phyloP scores from a whole-genome alignment of 2,329 filamentous ascomycete species.

The Nannizziopsis barbatae region DNA sequence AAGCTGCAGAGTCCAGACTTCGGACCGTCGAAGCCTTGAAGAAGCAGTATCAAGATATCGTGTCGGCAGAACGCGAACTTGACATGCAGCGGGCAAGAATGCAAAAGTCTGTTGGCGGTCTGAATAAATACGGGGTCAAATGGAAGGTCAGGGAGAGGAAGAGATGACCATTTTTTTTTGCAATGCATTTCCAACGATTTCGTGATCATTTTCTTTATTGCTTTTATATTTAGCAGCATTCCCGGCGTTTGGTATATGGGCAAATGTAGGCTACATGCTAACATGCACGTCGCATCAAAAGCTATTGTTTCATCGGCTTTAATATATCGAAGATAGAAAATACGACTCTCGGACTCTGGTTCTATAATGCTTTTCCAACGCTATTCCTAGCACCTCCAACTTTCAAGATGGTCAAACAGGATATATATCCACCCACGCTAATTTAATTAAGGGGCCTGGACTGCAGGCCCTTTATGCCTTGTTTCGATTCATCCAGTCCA shows the following conservation, averaged over 20 bases:
- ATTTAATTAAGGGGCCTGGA: background rate
- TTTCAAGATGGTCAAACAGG: background rate
- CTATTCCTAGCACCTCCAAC: no score
- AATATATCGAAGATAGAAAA: no score
- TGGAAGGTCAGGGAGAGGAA: conserved; percentile 55
- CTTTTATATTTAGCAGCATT: background rate
- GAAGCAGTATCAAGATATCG: conserved; percentile 45
- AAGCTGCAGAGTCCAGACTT: conserved; percentile 38
- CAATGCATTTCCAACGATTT: background rate
- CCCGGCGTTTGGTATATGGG: conserved; percentile 2
- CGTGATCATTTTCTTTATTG: conserved; percentile 1
- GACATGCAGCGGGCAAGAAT: conserved; percentile 52
- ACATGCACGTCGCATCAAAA: no score
- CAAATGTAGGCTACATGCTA: background rate
- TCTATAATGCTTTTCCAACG: no score
- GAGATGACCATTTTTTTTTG: conserved; percentile 29
- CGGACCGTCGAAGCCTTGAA: conserved; percentile 43
- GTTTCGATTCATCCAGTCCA: conserved; percentile 13
- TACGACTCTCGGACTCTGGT: no score
- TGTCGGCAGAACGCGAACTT: conserved; percentile 45
- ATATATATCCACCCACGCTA: background rate
- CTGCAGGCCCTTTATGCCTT: background rate
- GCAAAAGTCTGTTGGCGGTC: conserved; percentile 48
- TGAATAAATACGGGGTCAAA: conserved; percentile 53
- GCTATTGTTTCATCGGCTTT: no score